Conservation (phyloP, 345 rosid genomes). For the Syzygium jambos region DNA sequence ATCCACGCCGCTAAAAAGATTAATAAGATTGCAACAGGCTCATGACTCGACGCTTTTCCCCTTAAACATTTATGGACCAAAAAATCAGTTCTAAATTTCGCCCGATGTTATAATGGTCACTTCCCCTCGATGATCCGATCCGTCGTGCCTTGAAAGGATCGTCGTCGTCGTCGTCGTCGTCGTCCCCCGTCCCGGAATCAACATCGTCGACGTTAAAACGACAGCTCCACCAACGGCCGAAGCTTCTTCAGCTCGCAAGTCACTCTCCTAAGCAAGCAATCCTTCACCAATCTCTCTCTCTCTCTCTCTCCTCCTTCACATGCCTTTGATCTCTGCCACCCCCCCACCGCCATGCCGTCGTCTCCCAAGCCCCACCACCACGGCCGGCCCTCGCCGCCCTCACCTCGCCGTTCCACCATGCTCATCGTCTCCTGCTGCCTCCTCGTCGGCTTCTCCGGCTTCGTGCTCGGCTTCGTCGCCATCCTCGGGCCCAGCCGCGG, state of each 20-base stretch:
- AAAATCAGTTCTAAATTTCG: too few relatives aligned
- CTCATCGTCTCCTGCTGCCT: constrained; percentile 31
- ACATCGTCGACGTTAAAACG: background rate
- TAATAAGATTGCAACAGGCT: too few relatives aligned
- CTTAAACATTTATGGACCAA: too few relatives aligned
- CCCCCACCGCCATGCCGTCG: constrained; percentile 39
- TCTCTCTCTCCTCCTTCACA: background rate
- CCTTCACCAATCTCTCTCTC: background rate
- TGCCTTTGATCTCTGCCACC: background rate
- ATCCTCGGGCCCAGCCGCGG: constrained; percentile 19
- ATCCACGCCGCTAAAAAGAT: too few relatives aligned
- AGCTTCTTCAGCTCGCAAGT: background rate
- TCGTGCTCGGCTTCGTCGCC: constrained; percentile 45
- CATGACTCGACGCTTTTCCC: too few relatives aligned
- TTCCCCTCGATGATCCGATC: too few relatives aligned
- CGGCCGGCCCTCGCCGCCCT: constrained; percentile 17
- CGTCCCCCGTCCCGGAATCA: background rate
- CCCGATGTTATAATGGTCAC: too few relatives aligned
- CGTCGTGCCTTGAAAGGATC: too few relatives aligned
- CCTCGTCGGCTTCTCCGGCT: constrained; percentile 52
- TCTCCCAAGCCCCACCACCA: constrained; percentile 49
- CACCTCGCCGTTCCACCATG: constrained; percentile 34
- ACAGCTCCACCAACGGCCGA: background rate
- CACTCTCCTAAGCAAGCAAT: background rate
- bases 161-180: too few relatives aligned